Conservation (phyloP, 371 early-diverging fungal species). For the Choanephora cucurbitarum region DNA sequence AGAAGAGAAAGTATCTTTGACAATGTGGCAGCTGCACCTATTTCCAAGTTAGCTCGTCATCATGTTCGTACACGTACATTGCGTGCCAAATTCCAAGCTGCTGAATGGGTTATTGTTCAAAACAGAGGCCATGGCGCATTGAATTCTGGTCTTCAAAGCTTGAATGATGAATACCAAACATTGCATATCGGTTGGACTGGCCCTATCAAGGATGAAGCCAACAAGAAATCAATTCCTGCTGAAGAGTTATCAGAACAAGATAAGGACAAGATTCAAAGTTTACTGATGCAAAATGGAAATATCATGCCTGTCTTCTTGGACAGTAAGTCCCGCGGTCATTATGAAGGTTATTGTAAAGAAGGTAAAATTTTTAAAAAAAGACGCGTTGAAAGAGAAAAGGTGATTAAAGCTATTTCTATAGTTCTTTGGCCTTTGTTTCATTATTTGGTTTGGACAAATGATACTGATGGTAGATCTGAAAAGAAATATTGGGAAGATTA, state of each 20-base stretch:
- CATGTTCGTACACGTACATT: constrained; percentile 43
- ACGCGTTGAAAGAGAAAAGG: constrained; percentile 15
- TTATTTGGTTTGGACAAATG: constrained; percentile 86
- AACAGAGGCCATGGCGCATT: constrained; percentile 78
- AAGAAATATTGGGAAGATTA: constrained; percentile 87
- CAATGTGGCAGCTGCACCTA: constrained; percentile 31
- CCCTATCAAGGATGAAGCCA: constrained; percentile 47
- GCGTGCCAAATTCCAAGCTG: constrained; percentile 37
- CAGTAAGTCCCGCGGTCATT: constrained; percentile 73
- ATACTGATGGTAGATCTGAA: constrained; percentile 65
- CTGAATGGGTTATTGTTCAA: constrained; percentile 39
- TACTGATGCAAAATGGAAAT: constrained; percentile 54
- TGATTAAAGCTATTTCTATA: constrained; percentile 24
- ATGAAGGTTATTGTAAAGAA: constrained; percentile 92
- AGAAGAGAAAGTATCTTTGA: constrained; percentile 2
- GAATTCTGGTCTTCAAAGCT: constrained; percentile 68
- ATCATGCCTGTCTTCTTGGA: constrained; percentile 82
- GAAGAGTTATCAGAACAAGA: constrained; percentile 45
- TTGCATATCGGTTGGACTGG: constrained; percentile 79
- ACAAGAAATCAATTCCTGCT: constrained; percentile 21
- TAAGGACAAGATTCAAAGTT: constrained; percentile 35
- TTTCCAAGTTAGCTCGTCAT: constrained; percentile 37
- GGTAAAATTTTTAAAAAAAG: constrained; percentile 57
- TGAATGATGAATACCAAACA: constrained; percentile 52
- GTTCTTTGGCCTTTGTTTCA: constrained; percentile 98